Evolutionary conservation across 495 filamentous ascomycete genomes (phyloP).

Genomic region (Hyaloscypha bicolor): DNA sequence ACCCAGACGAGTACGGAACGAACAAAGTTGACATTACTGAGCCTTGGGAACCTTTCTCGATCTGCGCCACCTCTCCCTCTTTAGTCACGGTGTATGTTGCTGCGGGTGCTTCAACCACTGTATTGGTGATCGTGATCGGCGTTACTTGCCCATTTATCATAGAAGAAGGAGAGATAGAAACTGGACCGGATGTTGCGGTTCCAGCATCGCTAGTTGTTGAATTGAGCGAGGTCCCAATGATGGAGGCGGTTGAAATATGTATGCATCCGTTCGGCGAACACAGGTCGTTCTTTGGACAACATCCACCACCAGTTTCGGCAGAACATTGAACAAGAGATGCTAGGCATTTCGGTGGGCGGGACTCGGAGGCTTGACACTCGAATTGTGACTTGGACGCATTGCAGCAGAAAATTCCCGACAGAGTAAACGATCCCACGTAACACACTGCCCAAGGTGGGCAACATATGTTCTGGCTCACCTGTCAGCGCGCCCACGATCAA

Average conservation of each 20-base stretch:
- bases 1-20: slow-evolving; percentile 22
- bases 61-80: slow-evolving; percentile 27
- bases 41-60: slow-evolving; percentile 9
- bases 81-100: slow-evolving; percentile 32
- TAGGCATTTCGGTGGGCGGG: slow-evolving; percentile 22
- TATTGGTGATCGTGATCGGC: slow-evolving; percentile 21
- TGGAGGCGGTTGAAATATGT: slow-evolving; percentile 4
- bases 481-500: not conserved
- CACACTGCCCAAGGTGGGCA: slow-evolving; percentile 27
- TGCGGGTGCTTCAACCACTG: slow-evolving; percentile 31
- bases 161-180: not conserved
- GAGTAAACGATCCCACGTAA: slow-evolving; percentile 6
- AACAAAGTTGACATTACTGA: slow-evolving; percentile 7
- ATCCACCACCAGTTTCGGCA: slow-evolving; percentile 22
- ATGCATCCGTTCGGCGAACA: slow-evolving; percentile 30
- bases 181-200: not conserved
- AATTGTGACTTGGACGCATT: slow-evolving; percentile 14
- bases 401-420: slow-evolving; percentile 30
- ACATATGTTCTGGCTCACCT: slow-evolving; percentile 25
- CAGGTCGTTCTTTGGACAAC: slow-evolving; percentile 18
- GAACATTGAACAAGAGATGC: slow-evolving; percentile 19
- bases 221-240: not conserved
- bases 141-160: not conserved
- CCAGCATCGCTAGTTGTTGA: not conserved
- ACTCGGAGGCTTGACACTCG: slow-evolving; percentile 14